Evolutionary conservation across 1,139 yeast genomes (phyloP), one percentile per base, ranked within the genome.

Genomic region (Debaryomyces sp.): DNA sequence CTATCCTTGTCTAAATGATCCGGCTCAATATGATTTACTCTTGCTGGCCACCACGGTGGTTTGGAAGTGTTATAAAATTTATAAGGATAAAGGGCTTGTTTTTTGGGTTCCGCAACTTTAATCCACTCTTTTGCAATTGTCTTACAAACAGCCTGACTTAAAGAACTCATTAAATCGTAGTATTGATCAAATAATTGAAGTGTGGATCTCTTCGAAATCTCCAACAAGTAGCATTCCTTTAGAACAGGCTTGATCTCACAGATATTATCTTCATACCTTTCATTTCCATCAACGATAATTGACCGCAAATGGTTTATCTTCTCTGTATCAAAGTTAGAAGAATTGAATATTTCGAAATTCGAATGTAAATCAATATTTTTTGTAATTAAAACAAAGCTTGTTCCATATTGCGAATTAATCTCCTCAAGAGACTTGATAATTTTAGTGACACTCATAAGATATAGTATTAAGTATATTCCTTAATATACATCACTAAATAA

Each of bases 31-130:
- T 87, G 94, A 36, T 81, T 71, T 0, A 85, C 80, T 15, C 55
- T 48, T 0, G 38, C 38, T 0, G 94, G 94, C 95, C 94, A 87
- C 92, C 94, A 87, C 1, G 60, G 59, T 0, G 94, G 94, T 53
- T 72, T 80, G 8, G 81, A 58, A 1, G 36, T 45, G 12, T 75
- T 75, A 2, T 80, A 82, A 17, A 61, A 58, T 50, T 82, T 85
- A 61, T 87, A 87, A 0, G 94, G 94, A 55, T 64, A 78, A 21
- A 68, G 64, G 1, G 87, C 76, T 63, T 87, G 91, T 57, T 87
- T 87, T 50, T 68, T 73, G 2, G 94, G 94, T 57, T 85, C 90
- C 8, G 85, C 70, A 1, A 71, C 66, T 56, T 77, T 80, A 45
- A 87, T 84, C 91, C 92, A 87, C 13, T 76, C 71, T 61, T 86